Conservation (phyloP, 495 filamentous ascomycete species). For the Annulohypoxylon bovei region DNA sequence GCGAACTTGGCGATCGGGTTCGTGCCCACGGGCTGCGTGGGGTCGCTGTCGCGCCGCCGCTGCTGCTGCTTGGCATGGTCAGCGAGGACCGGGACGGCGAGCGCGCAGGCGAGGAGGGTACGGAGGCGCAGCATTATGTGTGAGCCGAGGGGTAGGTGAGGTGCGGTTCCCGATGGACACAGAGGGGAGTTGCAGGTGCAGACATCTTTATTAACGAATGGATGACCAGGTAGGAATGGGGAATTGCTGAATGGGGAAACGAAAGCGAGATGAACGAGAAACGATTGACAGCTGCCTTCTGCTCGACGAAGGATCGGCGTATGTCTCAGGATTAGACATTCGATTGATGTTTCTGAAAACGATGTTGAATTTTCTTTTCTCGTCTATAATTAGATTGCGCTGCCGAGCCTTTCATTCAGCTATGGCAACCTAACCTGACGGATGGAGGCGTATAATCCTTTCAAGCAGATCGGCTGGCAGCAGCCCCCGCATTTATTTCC, state of each 20-base stretch:
- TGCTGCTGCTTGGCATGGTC: neutral
- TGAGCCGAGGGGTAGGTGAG: neutral
- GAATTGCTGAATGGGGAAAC: slow-evolving; percentile 9
- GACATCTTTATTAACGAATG: neutral
- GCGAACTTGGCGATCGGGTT: slow-evolving; percentile 42
- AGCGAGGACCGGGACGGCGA: neutral
- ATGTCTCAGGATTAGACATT: neutral
- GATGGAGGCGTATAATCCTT: no score
- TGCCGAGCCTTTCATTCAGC: neutral
- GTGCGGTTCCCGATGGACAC: neutral
- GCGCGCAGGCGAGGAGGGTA: neutral
- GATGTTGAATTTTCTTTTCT: neutral
- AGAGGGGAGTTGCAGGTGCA: neutral
- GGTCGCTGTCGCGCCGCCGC: slow-evolving; percentile 34
- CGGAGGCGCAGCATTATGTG: slow-evolving; percentile 2
- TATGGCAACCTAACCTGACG: neutral
- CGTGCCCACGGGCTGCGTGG: slow-evolving; percentile 47
- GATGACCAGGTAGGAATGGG: neutral
- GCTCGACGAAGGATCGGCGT: neutral
- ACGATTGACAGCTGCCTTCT: neutral
- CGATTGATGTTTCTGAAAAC: neutral
- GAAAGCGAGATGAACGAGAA: slow-evolving; percentile 5
- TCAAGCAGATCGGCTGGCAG: no score
- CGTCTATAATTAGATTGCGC: neutral
- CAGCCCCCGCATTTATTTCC: neutral